phyloP scores from a whole-genome alignment of 176 grass and related monocot species.

The Oryza glumipatula region DNA sequence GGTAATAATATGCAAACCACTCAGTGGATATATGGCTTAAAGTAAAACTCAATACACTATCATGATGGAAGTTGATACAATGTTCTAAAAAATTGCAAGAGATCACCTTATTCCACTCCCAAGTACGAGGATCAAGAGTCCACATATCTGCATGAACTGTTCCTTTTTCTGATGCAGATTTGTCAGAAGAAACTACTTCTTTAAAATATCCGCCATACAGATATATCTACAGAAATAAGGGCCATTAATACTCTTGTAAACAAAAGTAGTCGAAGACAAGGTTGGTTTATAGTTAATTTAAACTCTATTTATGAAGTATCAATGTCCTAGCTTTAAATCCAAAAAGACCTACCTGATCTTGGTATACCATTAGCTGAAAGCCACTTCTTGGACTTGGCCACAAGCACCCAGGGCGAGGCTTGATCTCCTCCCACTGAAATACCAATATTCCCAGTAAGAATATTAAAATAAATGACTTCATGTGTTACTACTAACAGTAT shows the following conservation, averaged over 20 bases:
- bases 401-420: constrained; percentile 77
- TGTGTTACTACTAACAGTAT: constrained; percentile 11
- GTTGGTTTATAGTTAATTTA: background rate
- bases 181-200: constrained; percentile 88
- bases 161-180: constrained; percentile 86
- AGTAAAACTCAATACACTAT: constrained; percentile 13
- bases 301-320: background rate
- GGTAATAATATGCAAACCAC: constrained; percentile 28
- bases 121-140: constrained; percentile 94
- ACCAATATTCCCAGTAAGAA: constrained; percentile 35
- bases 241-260: constrained; percentile 28
- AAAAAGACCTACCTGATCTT: constrained; percentile 83
- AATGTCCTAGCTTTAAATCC: constrained; percentile 8
- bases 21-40: background rate
- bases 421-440: constrained; percentile 98
- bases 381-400: constrained; percentile 98
- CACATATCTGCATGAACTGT: constrained; percentile 96
- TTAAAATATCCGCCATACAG: constrained; percentile 97
- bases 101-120: constrained; percentile 97
- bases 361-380: constrained; percentile 95
- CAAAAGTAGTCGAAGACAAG: constrained; percentile 10
- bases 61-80: constrained; percentile 12
- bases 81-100: constrained; percentile 38
- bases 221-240: constrained; percentile 67
- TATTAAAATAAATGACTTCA: constrained; percentile 24